Conservation (phyloP, 306 rosid species). For the Rosa multiflora region DNA sequence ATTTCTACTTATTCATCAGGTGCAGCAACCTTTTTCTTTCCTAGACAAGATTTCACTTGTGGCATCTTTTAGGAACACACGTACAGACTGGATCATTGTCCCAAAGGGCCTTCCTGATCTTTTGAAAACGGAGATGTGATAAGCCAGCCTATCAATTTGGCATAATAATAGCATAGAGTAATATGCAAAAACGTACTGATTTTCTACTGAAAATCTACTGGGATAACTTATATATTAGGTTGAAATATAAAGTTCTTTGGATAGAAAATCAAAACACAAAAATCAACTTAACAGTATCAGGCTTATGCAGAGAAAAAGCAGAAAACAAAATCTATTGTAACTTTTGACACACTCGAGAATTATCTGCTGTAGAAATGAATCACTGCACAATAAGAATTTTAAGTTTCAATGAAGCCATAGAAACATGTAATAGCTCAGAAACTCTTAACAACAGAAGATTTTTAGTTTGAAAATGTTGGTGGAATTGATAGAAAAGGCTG, state of each 20-base stretch:
- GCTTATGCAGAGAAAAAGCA: neutral
- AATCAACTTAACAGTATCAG: neutral
- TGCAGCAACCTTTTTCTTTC: neutral
- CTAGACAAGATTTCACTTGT: neutral
- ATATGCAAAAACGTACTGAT: no score
- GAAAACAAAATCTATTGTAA: neutral
- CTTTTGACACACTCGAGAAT: no score
- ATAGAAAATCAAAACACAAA: no score
- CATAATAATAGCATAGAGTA: no score
- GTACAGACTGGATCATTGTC: neutral
- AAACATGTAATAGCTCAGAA: neutral
- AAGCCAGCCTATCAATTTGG: no score
- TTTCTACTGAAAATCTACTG: neutral
- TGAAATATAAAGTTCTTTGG: no score
- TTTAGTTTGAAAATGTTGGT: neutral
- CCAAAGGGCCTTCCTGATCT: neutral
- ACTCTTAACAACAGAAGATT: no score
- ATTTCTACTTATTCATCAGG: neutral
- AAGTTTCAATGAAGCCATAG: no score
- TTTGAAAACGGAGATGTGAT: neutral
- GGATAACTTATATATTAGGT: neutral
- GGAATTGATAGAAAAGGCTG: no score
- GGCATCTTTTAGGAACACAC: neutral
- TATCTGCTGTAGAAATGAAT: no score
- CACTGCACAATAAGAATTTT: neutral